Base-by-base conservation (phyloP, 805 yeast genomes). In the Suhomyces canberraensis region DNA sequence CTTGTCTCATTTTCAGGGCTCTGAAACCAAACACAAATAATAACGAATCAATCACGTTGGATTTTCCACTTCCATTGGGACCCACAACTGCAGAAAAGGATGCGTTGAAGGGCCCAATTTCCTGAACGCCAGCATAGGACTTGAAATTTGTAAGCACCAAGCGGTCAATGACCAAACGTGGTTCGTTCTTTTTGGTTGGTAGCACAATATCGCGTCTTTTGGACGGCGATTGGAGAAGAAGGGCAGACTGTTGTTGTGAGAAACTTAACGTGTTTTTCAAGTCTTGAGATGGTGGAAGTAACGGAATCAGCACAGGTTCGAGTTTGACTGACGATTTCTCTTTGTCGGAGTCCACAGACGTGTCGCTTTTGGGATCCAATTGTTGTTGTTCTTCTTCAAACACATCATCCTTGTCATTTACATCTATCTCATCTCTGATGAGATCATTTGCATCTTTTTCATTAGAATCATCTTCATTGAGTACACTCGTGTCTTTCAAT, bases 81-180 rank as follows among this genome's bases (percentile, higher is more conserved):
- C 99, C 99, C 11, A 93, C 97, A 8, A 93, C 95, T 0, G 99
- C 98, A 8, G 96, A 86, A 54, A 93, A 95, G 4, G 95, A 87
- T 25, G 90, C 64, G 51, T 93, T 84, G 60, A 93, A 93, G 0
- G 99, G 99, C 0, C 99, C 99, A 34, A 93, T 85, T 5, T 78
- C 77, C 62, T 93, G 98, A 13, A 73, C 66, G 0, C 98, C 98
- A 1, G 97, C 98, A 56, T 93, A 93, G 0, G 97, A 89, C 56
- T 93, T 93, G 75, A 93, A 93, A 56, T 93, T 84, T 2, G 81
- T 80, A 28, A 95, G 69, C 1, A 82, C 83, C 18, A 93, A 61
- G 47, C 78, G 78, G 30, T 79, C 67, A 30, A 93, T 90, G 5
- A 87, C 93, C 17, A 93, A 60, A 32, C 98, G 67, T 17, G 80